Conservation (phyloP, 2,329 filamentous ascomycete species). For the Trichophyton simii region DNA sequence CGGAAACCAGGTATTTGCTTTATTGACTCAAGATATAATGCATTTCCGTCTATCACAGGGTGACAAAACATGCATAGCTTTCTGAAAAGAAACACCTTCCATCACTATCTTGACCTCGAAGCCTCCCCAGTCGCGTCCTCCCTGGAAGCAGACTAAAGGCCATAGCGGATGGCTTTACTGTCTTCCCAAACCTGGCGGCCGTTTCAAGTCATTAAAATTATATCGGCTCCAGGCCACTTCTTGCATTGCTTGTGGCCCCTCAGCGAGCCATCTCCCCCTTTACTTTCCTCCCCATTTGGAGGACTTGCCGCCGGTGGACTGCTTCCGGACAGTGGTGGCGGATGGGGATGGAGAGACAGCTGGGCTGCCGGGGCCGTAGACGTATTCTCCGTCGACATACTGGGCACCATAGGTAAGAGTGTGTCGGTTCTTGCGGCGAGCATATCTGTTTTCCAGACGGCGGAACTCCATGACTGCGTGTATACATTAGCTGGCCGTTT, state of each 20-base stretch:
- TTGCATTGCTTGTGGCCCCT: not conserved
- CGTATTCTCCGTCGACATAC: slow-evolving; percentile 92
- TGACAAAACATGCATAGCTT: not conserved
- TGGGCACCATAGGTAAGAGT: slow-evolving; percentile 80
- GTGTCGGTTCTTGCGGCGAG: slow-evolving; percentile 75
- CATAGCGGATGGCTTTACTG: not conserved
- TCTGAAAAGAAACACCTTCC: not conserved
- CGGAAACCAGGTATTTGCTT: not conserved
- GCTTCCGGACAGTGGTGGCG: slow-evolving; percentile 28
- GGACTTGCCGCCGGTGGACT: slow-evolving; percentile 22
- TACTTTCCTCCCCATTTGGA: slow-evolving; percentile 4
- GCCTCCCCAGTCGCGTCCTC: not conserved
- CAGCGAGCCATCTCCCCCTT: not conserved
- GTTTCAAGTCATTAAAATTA: not conserved
- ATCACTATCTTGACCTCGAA: not conserved
- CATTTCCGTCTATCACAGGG: not conserved
- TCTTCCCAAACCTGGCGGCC: not conserved
- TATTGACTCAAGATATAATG: not conserved
- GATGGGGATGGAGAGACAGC: slow-evolving; percentile 22
- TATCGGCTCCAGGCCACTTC: not conserved
- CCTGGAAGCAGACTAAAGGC: not conserved
- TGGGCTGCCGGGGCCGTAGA: slow-evolving; percentile 45
- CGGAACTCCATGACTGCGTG: slow-evolving; percentile 66
- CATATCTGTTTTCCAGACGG: slow-evolving; percentile 90
- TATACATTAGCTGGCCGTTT: slow-evolving; percentile 6